A percentile compares a stretch with the other conserved stretches of the same genome.
Evolutionary conservation across 345 rosid genomes (phyloP).

Genomic region (Lumnitzera littorea): DNA sequence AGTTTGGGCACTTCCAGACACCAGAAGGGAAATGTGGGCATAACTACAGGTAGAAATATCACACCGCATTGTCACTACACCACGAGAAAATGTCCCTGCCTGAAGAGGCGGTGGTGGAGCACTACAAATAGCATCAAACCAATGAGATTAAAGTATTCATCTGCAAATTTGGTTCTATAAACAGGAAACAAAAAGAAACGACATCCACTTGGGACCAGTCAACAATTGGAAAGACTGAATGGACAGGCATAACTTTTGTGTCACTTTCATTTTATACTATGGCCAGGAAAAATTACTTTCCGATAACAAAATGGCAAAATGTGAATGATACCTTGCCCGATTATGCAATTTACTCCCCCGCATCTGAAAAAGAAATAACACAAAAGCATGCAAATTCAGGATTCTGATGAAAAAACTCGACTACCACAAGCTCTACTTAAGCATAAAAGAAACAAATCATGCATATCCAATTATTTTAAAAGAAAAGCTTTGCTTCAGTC

Average conservation of each 20-base stretch:
- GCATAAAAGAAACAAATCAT: not conserved
- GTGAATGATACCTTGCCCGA: slow-evolving; percentile 62
- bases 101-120: slow-evolving; percentile 99
- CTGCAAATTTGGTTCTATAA: not conserved
- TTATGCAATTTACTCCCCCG: slow-evolving; percentile 97
- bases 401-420: not conserved
- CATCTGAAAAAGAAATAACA: slow-evolving; percentile 37
- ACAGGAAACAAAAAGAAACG: not conserved
- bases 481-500: too few relatives aligned
- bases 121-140: slow-evolving; percentile 39
- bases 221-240: not conserved
- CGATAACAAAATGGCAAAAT: too few relatives aligned
- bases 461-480: too few relatives aligned
- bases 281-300: slow-evolving; percentile 1
- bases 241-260: not conserved
- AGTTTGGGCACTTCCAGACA: slow-evolving; percentile 96
- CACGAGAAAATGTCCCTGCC: slow-evolving; percentile 98
- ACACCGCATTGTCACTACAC: slow-evolving; percentile 98
- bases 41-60: slow-evolving; percentile 88
- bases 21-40: slow-evolving; percentile 85
- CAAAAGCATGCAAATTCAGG: not conserved
- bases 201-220: not conserved
- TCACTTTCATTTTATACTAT: not conserved
- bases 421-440: slow-evolving; percentile 1
- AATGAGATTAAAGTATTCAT: not conserved